These are phyloP conservation scores for Marasmius oreades DNA, from an alignment of 1,284 basidiomycete genomes.

Conservation along the genomic window DNA sequence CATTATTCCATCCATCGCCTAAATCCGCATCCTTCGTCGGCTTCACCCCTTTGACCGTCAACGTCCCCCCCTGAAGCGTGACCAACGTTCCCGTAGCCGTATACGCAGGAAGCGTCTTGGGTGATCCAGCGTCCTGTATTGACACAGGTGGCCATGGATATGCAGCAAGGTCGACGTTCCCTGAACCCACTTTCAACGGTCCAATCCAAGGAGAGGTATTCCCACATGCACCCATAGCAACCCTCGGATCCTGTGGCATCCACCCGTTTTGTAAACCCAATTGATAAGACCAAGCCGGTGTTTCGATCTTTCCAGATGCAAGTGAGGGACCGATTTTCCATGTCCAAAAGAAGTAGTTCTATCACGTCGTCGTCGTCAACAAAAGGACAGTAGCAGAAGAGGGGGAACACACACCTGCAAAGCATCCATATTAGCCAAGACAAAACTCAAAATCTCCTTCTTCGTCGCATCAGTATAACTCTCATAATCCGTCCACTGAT, in stretches of 20 bases:
- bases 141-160: conserved; percentile 62
- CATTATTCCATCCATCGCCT: not conserved
- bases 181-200: conserved; percentile 61
- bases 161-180: conserved; percentile 43
- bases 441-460: conserved; percentile 59
- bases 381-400: too few relatives aligned
- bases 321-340: conserved; percentile 84
- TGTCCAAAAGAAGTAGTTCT: conserved; percentile 97
- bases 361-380: too few relatives aligned
- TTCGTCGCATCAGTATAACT: conserved; percentile 62
- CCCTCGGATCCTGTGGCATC: conserved; percentile 84
- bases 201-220: conserved; percentile 65
- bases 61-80: not conserved
- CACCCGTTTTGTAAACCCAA: conserved; percentile 82
- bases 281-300: conserved; percentile 88
- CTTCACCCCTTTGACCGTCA: not conserved
- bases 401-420: conserved; percentile 50
- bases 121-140: conserved; percentile 47
- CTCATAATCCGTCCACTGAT: conserved; percentile 69
- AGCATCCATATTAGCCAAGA: conserved; percentile 82
- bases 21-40: not conserved
- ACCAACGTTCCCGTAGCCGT: conserved; percentile 53
- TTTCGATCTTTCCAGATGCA: conserved; percentile 58
- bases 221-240: conserved; percentile 65
- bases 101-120: conserved; percentile 53